phyloP scores from a whole-genome alignment of 352 stramenopile genomes.

The Phytopythium delawarense region DNA sequence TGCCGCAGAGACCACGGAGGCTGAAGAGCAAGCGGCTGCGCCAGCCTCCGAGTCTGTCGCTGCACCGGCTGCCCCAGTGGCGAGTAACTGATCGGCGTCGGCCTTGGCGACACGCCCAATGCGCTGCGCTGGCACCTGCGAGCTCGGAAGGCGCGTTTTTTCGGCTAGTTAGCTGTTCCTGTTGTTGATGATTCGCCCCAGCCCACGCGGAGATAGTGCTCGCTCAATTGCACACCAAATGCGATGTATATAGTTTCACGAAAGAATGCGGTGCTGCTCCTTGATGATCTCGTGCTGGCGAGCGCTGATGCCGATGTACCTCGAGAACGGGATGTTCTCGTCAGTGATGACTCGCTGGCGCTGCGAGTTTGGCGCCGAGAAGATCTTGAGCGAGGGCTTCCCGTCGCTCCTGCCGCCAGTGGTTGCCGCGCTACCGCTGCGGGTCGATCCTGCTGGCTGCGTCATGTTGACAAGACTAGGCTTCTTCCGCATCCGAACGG shows the following conservation, averaged over 20 bases:
- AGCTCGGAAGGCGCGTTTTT: neutral
- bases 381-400: conserved; percentile 65
- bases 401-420: neutral
- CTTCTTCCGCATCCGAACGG: conserved; percentile 47
- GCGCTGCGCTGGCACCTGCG: neutral
- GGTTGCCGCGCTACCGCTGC: neutral
- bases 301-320: conserved; percentile 75
- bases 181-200: conserved; percentile 1
- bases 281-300: conserved; percentile 74
- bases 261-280: conserved; percentile 68
- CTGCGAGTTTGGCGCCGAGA: conserved; percentile 49
- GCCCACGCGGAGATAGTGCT: neutral
- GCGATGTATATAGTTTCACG: conserved; percentile 19
- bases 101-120: neutral
- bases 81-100: neutral
- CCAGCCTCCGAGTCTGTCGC: conserved; percentile 10
- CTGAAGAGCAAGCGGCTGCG: conserved; percentile 15
- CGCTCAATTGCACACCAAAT: neutral
- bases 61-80: conserved; percentile 12
- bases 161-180: neutral
- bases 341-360: conserved; percentile 38
- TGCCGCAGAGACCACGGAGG: conserved; percentile 18
- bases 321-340: conserved; percentile 55
- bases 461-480: conserved; percentile 9
- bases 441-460: neutral